A percentile compares a stretch with the other conserved stretches of the same genome.
Conservation (phyloP, 345 rosid species). For the Balakata baccata region DNA sequence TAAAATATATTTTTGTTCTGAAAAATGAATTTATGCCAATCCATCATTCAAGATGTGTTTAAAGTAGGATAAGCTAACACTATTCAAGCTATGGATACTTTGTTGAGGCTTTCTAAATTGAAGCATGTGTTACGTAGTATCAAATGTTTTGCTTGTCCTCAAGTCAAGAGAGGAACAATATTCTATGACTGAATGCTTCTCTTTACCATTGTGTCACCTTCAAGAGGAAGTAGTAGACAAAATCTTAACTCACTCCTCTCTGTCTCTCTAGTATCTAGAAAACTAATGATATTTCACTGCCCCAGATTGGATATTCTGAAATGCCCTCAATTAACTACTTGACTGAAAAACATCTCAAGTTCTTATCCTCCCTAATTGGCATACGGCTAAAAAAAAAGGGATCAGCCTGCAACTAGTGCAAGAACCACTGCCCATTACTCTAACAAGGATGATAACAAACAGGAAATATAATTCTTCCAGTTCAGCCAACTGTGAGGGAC, state of each 20-base stretch:
- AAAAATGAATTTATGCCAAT: not conserved
- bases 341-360: not conserved
- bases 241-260: conserved; percentile 10
- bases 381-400: not conserved
- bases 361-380: not conserved
- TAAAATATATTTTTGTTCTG: not conserved
- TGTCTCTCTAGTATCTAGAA: no score
- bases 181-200: conserved; percentile 22
- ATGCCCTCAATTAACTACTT: not conserved
- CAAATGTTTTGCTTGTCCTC: conserved; percentile 18
- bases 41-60: not conserved
- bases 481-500: no score
- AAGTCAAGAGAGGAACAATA: conserved; percentile 26
- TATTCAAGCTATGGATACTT: not conserved
- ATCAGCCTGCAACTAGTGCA: not conserved
- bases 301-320: not conserved
- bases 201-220: conserved; percentile 17
- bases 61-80: not conserved
- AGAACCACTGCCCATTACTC: not conserved
- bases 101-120: not conserved
- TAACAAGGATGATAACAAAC: not conserved
- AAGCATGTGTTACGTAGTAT: conserved; percentile 9
- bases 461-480: no score
- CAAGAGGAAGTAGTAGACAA: conserved; percentile 11
- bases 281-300: no score